Percentiles rank a stretch among this genome's conserved stretches.
phyloP scores from a whole-genome alignment of 129 eudicot species.

The Chrysanthemum lavandulifolium region DNA sequence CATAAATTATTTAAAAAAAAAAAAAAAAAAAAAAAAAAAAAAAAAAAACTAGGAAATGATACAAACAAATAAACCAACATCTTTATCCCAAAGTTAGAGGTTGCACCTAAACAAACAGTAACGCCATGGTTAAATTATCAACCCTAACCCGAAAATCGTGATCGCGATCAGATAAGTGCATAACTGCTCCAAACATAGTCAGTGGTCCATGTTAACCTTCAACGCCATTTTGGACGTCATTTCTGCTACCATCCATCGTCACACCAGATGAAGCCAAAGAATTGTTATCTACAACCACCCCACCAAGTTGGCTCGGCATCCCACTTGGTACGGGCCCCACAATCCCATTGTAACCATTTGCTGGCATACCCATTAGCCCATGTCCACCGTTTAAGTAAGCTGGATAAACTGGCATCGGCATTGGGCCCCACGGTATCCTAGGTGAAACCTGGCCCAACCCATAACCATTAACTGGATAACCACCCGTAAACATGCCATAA shows the following conservation, averaged over 20 bases:
- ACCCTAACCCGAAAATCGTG: constrained; percentile 25
- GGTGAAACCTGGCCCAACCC: constrained; percentile 56
- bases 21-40: no score
- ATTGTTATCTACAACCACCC: constrained; percentile 44
- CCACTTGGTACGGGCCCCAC: constrained; percentile 34
- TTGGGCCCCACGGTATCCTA: constrained; percentile 50
- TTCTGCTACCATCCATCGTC: constrained; percentile 9
- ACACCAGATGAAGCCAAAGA: constrained; percentile 31
- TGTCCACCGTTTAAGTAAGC: constrained; percentile 55
- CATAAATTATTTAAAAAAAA: constrained; percentile 36
- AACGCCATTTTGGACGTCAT: constrained; percentile 29
- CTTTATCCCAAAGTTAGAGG: constrained; percentile 31
- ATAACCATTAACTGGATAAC: constrained; percentile 50
- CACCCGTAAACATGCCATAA: constrained; percentile 60
- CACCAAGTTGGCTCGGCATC: constrained; percentile 37
- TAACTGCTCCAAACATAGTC: no score
- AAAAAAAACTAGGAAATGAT: no score
- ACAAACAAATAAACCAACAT: constrained; percentile 28
- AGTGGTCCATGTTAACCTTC: no score
- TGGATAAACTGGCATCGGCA: constrained; percentile 46
- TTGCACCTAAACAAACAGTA: constrained; percentile 11
- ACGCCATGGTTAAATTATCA: constrained; percentile 22
- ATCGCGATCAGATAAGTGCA: background rate
- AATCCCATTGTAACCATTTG: constrained; percentile 45
- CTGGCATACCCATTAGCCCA: constrained; percentile 45